Evolutionary conservation across 768 basidiomycete species (phyloP).

Genomic region (Phaffia tasmanica): DNA sequence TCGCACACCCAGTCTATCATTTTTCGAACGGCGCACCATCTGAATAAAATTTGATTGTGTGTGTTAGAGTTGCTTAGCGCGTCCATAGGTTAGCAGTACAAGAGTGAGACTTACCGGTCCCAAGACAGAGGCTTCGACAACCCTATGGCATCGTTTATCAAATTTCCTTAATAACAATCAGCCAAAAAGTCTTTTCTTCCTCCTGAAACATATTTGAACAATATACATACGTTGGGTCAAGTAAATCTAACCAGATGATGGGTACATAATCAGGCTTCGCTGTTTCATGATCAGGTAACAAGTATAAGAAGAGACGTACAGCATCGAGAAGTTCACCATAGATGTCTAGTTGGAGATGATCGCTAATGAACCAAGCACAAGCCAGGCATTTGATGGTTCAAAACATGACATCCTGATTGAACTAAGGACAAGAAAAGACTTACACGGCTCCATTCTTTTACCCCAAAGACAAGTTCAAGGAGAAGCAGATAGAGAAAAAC

Average conservation of each 20-base stretch:
- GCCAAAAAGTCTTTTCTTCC: conserved; percentile 12
- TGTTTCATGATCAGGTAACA: too few relatives aligned
- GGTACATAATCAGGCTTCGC: too few relatives aligned
- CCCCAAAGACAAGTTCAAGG: too few relatives aligned
- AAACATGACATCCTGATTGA: too few relatives aligned
- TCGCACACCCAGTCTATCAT: conserved; percentile 36
- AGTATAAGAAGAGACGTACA: too few relatives aligned
- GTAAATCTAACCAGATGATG: too few relatives aligned
- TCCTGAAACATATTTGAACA: conserved; percentile 64
- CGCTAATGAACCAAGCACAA: neutral
- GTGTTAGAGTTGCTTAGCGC: too few relatives aligned
- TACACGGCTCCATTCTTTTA: conserved; percentile 53
- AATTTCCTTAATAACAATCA: neutral
- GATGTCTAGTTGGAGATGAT: conserved; percentile 49
- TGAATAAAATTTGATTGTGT: too few relatives aligned
- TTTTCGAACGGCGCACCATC: conserved; percentile 33
- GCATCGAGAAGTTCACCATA: conserved; percentile 75
- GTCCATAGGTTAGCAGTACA: too few relatives aligned
- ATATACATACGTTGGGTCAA: conserved; percentile 59
- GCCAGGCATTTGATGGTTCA: too few relatives aligned
- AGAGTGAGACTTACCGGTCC: conserved; percentile 36
- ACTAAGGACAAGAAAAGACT: too few relatives aligned
- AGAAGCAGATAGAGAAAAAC: too few relatives aligned
- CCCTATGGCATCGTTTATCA: neutral
- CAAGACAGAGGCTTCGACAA: conserved; percentile 30